Evolutionary conservation across 805 yeast genomes (phyloP), one percentile per base, ranked within the genome.

Genomic region (Phaffomyces opuntiae): DNA sequence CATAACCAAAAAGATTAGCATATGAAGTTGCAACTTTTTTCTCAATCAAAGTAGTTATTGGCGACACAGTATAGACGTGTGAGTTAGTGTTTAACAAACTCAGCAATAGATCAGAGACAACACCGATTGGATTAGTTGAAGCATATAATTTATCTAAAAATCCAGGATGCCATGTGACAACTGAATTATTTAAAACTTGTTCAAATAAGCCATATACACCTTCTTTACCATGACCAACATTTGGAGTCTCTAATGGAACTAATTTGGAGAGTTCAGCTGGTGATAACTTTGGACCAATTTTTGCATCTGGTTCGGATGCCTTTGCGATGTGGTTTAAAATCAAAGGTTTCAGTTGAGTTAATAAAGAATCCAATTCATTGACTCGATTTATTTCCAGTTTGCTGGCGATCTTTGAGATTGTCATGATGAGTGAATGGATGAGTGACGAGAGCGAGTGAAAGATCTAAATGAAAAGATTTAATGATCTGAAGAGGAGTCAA

Each of bases 161-260:
- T 1, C 95, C 95, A 0, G 87, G 83, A 59, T 83, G 84, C 95
- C 95, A 87, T 0, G 95, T 87, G 43, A 81, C 85, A 36, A 84
- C 87, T 0, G 91, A 83, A 55, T 81, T 75, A 41, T 75, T 64
- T 50, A 87, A 65, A 1, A 87, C 75, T 38, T 70, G 61, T 49
- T 83, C 81, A 44, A 83, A 73, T 4, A 74, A 67, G 2, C 57
- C 58, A 36, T 76, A 59, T 6, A 86, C 69, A 7, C 75, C 75
- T 29, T 68, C 63, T 5, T 62, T 49, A 1, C 72, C 69, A 37
- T 67, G 66, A 9, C 74, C 77, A 26, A 59, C 53, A 7, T 58
- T 58, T 7, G 67, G 66, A 0, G 70, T 62, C 17, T 66, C 66
- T 24, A 72, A 53, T 5, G 68, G 55, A 8, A 74, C 56, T 8